Evolutionary conservation across 257 asterid genomes (phyloP).

Genomic region (Scutellaria minor): DNA sequence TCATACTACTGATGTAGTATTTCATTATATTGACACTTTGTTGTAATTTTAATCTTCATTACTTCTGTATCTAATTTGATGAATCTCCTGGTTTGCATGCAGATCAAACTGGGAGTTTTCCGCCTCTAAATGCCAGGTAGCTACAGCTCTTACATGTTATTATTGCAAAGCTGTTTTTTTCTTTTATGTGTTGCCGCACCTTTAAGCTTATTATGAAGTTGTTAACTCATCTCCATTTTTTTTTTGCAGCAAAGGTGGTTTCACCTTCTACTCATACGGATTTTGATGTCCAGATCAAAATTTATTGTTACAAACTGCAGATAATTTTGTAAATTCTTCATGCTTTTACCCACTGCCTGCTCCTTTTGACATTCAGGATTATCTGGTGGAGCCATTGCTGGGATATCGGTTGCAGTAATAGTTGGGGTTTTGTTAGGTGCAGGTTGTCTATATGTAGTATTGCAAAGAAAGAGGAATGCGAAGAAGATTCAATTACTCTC

Average conservation of each 20-base stretch:
- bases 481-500: constrained; percentile 49
- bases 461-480: constrained; percentile 55
- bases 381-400: constrained; percentile 76
- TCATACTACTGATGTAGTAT: constrained; percentile 9
- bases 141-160: constrained; percentile 14
- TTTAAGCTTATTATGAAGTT: constrained; percentile 10
- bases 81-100: constrained; percentile 40
- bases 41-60: constrained; percentile 13
- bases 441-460: constrained; percentile 53
- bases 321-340: constrained; percentile 17
- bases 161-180: background rate
- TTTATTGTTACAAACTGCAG: constrained; percentile 30
- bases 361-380: constrained; percentile 57
- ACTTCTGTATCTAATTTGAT: constrained; percentile 17
- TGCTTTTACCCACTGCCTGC: constrained; percentile 36
- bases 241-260: constrained; percentile 77
- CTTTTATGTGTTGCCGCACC: constrained; percentile 4
- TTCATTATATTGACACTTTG: constrained; percentile 6
- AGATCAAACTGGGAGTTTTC: constrained; percentile 64
- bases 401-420: constrained; percentile 58
- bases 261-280: constrained; percentile 45
- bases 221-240: constrained; percentile 12
- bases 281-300: constrained; percentile 29
- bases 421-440: constrained; percentile 54
- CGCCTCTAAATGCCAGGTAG: constrained; percentile 58